phyloP scores from a whole-genome alignment of 352 stramenopile species.

The Pythium rhizo-oryzae region DNA sequence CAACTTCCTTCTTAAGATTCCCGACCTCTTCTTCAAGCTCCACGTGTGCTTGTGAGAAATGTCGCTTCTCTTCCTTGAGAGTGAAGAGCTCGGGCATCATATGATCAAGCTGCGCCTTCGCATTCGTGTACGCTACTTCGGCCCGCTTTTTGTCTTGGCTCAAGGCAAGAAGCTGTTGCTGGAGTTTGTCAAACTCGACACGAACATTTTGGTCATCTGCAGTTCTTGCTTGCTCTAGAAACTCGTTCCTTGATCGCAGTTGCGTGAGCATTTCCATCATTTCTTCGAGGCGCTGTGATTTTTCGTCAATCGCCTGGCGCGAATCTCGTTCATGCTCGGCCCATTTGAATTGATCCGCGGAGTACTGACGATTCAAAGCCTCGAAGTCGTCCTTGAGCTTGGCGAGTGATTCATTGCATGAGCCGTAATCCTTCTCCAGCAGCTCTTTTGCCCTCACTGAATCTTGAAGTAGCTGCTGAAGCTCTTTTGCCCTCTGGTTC shows the following conservation, averaged over 20 bases:
- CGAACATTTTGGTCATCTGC: constrained; percentile 43
- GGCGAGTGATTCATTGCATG: constrained; percentile 16
- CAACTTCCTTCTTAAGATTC: constrained; percentile 23
- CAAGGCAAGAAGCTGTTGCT: constrained; percentile 39
- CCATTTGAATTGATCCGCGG: constrained; percentile 39
- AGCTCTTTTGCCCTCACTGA: constrained; percentile 8
- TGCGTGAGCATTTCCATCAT: constrained; percentile 74
- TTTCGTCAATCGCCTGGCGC: constrained; percentile 44
- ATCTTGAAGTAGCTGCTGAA: constrained; percentile 38
- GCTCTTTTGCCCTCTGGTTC: constrained; percentile 31
- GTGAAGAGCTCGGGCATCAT: constrained; percentile 32
- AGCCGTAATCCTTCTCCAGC: constrained; percentile 29
- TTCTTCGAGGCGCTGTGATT: constrained; percentile 51
- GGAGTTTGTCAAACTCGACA: constrained; percentile 42
- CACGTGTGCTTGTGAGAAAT: constrained; percentile 29
- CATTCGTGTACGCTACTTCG: constrained; percentile 30
- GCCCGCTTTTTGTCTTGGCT: constrained; percentile 44
- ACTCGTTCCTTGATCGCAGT: constrained; percentile 47
- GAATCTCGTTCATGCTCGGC: constrained; percentile 37
- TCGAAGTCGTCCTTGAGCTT: constrained; percentile 37
- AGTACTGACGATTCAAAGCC: constrained; percentile 21
- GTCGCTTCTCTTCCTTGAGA: constrained; percentile 40
- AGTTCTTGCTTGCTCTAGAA: constrained; percentile 48
- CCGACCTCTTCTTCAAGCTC: constrained; percentile 40
- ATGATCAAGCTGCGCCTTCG: constrained; percentile 39